Evolutionary conservation across 202 grass and related monocot genomes (phyloP), one percentile per base, ranked within the genome.

Genomic region (Brachypodium distachyon): DNA sequence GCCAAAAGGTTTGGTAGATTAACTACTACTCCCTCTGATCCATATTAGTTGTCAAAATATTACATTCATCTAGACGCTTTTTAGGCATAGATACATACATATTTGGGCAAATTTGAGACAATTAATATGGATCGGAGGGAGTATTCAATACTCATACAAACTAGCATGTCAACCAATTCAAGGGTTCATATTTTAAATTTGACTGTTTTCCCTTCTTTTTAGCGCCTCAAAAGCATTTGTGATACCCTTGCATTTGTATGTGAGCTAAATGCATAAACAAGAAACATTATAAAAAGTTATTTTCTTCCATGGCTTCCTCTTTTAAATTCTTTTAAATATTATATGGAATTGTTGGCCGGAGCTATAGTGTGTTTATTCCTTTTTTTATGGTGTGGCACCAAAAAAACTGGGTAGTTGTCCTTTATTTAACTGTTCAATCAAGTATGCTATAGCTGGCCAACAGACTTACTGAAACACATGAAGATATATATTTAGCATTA

Each of bases 1-100:
- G 72, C 56, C 46, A 77, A 57, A 66, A 10, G 40, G 69, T 67
- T 84, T 79, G 82, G 72, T 82, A 40, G 48, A 39, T 82, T 77
- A 65, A 81, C 78, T 82, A n/a, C n/a, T n/a, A n/a, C n/a, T n/a
- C n/a, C n/a, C n/a, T n/a, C n/a, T n/a, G n/a, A n/a, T n/a, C n/a
- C n/a, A n/a, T n/a, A n/a, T n/a, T n/a, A n/a, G n/a, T n/a, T n/a
- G n/a, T n/a, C n/a, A n/a, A n/a, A n/a, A n/a, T n/a, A n/a, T n/a
- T n/a, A n/a, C n/a, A n/a, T n/a, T n/a, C n/a, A n/a, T n/a, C n/a
- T n/a, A n/a, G n/a, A n/a, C n/a, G n/a, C n/a, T n/a, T n/a, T n/a
- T n/a, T n/a, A n/a, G n/a, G n/a, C n/a, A n/a, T n/a, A n/a, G n/a
- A n/a, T n/a, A n/a, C n/a, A n/a, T n/a, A n/a, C n/a, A n/a, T n/a